Evolutionary conservation across 768 basidiomycete species (phyloP), one percentile per base, ranked within the genome.

Genomic region (Pholiota microspora): DNA sequence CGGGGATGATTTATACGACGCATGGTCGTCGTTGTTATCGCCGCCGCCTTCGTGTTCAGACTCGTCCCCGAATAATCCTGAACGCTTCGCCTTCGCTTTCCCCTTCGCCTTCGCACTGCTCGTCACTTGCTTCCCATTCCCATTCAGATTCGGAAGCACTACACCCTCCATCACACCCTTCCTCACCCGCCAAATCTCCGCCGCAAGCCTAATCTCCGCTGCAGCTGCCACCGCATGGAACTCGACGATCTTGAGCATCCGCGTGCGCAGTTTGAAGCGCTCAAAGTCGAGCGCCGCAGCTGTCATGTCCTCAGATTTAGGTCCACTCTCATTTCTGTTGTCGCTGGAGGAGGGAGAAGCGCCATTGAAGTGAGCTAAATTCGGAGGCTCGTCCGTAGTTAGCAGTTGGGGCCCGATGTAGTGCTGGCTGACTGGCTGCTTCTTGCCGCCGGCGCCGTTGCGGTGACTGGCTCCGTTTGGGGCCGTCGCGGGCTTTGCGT

Each of bases 161-260:
- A 31, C 13, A 13, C 34, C 16, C 8, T 25, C 64, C 58, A 64
- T 59, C 66, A 24, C 69, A 68, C 25, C 61, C 66, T 36, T 70
- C 68, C 44, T 62, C 60, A 24, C 58, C 58, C 54, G 35, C 54
- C 47, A 72, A 13, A 80, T 72, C 32, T 67, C 66, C 45, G 73
- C 62, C 4, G 72, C 72, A 18, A 78, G 69, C 48, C 72, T 64
- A 44, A 77, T 72, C 53, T 78, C 79, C 6, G 72, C 69, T 8
- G 68, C 63, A 7, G 75, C 77, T 13, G 79, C 79, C 29, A 69
- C 69, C 55, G 69, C 71, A 68, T 81, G 71, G 74, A 84, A 77
- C 65, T 83, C 68, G 53, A 74, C 69, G 56, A 82, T 75, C 69
- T 81, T 77, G 34, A 68, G 47, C 55, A 78, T 67, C 50, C 80